A percentile compares a stretch with the other conserved stretches of the same genome.
Evolutionary conservation across 1,284 basidiomycete genomes (phyloP).

Genomic region (Ustilago lituana): DNA sequence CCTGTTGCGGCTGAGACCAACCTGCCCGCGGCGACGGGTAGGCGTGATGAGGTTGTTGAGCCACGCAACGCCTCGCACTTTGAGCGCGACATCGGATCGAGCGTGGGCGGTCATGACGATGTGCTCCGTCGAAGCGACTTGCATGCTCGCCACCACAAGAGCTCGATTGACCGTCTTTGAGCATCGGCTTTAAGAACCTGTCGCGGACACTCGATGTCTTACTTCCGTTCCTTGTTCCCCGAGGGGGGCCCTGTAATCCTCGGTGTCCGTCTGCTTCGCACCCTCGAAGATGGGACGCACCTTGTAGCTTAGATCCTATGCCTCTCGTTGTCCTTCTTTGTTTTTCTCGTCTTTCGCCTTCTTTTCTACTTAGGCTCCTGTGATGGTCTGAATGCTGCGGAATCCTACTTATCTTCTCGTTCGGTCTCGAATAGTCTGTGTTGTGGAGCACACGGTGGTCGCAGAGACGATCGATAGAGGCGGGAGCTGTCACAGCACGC

Average conservation of each 20-base stretch:
- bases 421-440: too few relatives aligned
- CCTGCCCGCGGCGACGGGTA: slow-evolving; percentile 14
- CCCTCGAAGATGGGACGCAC: background rate
- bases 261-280: slow-evolving; percentile 1
- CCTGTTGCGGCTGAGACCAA: slow-evolving; percentile 24
- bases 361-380: too few relatives aligned
- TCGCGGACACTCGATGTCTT: background rate
- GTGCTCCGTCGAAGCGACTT: slow-evolving; percentile 24
- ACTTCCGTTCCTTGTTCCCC: background rate
- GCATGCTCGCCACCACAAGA: slow-evolving; percentile 39
- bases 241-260: slow-evolving; percentile 9
- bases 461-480: too few relatives aligned
- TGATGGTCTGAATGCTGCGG: too few relatives aligned
- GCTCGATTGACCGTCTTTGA: slow-evolving; percentile 24
- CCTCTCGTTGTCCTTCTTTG: background rate
- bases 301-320: slow-evolving; percentile 25
- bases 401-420: too few relatives aligned
- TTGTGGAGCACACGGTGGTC: too few relatives aligned
- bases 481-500: too few relatives aligned
- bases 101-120: slow-evolving; percentile 7
- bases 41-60: slow-evolving; percentile 4
- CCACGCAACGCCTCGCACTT: background rate
- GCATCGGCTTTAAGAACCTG: too few relatives aligned
- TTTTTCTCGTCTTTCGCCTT: background rate
- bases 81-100: slow-evolving; percentile 11